A percentile compares a stretch with the other conserved stretches of the same genome.
These are phyloP conservation scores for Cephalotrichum gorgonifer DNA, from an alignment of 2,329 filamentous ascomycete species.

Conservation along the genomic window DNA sequence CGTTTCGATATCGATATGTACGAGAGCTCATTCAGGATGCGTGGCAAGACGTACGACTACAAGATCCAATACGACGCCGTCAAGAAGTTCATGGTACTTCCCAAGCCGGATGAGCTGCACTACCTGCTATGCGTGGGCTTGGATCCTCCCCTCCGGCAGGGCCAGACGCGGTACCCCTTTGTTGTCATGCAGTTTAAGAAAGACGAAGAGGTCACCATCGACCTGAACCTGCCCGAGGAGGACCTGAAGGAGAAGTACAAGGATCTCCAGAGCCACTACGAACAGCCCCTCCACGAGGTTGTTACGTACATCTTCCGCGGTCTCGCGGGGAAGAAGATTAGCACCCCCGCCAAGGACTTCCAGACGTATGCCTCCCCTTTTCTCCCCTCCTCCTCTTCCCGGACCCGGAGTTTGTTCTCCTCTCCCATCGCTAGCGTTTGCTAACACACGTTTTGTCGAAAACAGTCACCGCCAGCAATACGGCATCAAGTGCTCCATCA, in stretches of 20 bases:
- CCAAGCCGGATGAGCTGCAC: conserved; percentile 96
- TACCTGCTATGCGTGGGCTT: conserved; percentile 90
- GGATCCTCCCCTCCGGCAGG: conserved; percentile 89
- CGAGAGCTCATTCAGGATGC: conserved; percentile 90
- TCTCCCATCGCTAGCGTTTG: background rate
- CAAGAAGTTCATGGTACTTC: conserved; percentile 98
- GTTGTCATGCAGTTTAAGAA: conserved; percentile 98
- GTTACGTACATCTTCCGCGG: conserved; percentile 94
- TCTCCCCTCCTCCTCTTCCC: background rate
- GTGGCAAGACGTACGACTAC: conserved; percentile 99
- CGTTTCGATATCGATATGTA: conserved; percentile 99
- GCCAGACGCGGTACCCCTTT: conserved; percentile 95
- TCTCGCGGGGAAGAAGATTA: conserved; percentile 88
- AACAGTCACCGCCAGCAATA: conserved; percentile 76
- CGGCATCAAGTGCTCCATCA: conserved; percentile 99
- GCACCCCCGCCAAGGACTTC: conserved; percentile 89
- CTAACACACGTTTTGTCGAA: conserved; percentile 15
- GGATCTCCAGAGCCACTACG: conserved; percentile 79
- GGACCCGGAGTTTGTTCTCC: background rate
- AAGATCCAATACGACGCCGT: conserved; percentile 97
- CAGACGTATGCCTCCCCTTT: conserved; percentile 44
- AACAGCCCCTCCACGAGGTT: conserved; percentile 86
- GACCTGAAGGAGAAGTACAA: conserved; percentile 76
- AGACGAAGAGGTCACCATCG: conserved; percentile 92
- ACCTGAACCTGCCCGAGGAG: conserved; percentile 91